Evolutionary conservation across 2,329 filamentous ascomycete species (phyloP), one percentile per base, ranked within the genome.

Genomic region (Mycogone perniciosa): DNA sequence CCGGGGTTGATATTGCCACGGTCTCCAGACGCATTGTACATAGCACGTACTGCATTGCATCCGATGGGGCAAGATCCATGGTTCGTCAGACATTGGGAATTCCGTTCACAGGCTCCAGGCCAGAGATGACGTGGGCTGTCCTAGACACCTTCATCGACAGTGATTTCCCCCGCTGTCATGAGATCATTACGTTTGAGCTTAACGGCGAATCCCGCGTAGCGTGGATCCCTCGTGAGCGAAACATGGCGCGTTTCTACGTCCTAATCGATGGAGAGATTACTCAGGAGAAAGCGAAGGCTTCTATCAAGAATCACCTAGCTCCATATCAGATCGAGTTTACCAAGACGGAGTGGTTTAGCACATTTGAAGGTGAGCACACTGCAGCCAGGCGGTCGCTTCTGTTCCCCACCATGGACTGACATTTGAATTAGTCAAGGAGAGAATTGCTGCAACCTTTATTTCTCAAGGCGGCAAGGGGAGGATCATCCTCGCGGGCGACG

Each of bases 401-500:
- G 29, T 13, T 26, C 9, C n/a, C 31, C 4, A 33, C 44, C 30
- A 13, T 30, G 6, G 20, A 46, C 51, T 58, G 35, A 53, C 27
- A 27, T 26, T 13, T 29, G 31, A 4, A 31, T 35, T 31, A 72
- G 71, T 73, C 47, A 73, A 72, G 46, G 70, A 72, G 40, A 52
- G 70, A 26, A 69, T 72, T 27, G 70, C 68, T 0, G 64, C 63
- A 0, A 67, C 64, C 0, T 74, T 74, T 35, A 60, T 72, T 8
- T 71, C 70, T 5, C 64, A 60, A 11, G 59, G 64, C 35, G 71
- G 72, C 7, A 56, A 60, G 4, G 76, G 74, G 4, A 69, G 75
- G 7, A 66, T 76, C 4, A 71, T 81, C 41, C 64, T 82, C 0
- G 76, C 74, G 6, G 79, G 79, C 3, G 80, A 82, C 50, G 77